Base-by-base conservation (phyloP, 495 filamentous ascomycete genomes). In the Xylaria palmicola region DNA sequence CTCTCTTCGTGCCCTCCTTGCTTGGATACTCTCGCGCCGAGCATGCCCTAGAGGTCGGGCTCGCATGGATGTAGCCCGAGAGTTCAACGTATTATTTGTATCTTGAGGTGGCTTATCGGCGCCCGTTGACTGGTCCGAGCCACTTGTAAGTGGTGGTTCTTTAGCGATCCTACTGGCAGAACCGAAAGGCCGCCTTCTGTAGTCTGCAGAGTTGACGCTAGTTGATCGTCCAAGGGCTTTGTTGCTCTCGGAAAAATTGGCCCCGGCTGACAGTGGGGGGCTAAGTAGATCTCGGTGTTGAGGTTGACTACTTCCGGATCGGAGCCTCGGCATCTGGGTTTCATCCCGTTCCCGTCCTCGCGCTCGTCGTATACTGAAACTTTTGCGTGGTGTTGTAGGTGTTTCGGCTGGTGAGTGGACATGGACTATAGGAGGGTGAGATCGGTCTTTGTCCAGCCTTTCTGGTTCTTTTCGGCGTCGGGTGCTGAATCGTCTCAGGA, bases 11-110 rank as follows among this genome's bases (percentile, higher is more conserved):
- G 62, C 69, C 44, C 92, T 83, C 57, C 91, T 83, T 36, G 89
- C 91, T 74, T 96, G 92, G 48, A 97, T 94, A 68, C 91, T 94
- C 73, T 96, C 92, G 55, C 91, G 81, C 49, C 93, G 82, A 50
- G 89, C 91, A 72, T 98, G 94, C 3, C 95, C 92, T 36, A 98
- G 79, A 3, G 92, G 95, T 74, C 94, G 95, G 22, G 93, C 88
- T 53, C 94, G 85, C 68, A 88, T 83, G 26, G 91, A 80, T 19
- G 85, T 79, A 22, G 76, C 72, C 19, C 79, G 83, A 34, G 80
- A 69, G 65, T 74, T 82, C 19, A 77, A 61, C 27, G 72, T 68
- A 39, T 57, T 67, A 32, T 75, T 76, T 29, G 58, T 72, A 41
- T 71, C 72, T 13, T 52, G 68, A 26, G 63, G 59, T 13, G 64